Evolutionary conservation across 768 basidiomycete species (phyloP), one percentile per base, ranked within the genome.

Genomic region (Kwoniella botswanensis): DNA sequence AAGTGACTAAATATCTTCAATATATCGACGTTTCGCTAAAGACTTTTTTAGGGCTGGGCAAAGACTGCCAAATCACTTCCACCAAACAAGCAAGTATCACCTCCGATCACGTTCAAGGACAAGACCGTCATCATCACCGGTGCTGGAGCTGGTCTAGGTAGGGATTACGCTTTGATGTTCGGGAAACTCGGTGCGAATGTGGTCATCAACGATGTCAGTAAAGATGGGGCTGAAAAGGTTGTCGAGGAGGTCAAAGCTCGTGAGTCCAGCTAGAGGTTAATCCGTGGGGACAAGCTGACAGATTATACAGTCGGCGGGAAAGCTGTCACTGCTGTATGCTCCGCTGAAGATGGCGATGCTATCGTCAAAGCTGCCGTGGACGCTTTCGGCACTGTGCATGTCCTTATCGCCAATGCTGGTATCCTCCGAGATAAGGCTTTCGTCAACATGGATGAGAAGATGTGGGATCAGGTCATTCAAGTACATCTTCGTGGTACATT

Each of bases 61-160:
- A 87, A 92, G 76, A 76, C 86, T 58, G 88, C 92, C n/a, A 86
- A 87, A 70, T 86, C 85, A 42, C 84, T 91, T 26, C 75, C 91
- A 2, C 74, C 89, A 0, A 97, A 96, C 80, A 72, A 85, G 26
- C 93, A 93, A 80, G 86, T 88, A 12, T 87, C 88, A 0, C 87
- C 91, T 0, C 86, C 87, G 55, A 89, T 98, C 67, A 88, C 90
- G 9, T 98, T 91, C 81, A 91, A 93, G 70, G 91, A 90, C 17
- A 91, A 98, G 86, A 96, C 94, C 12, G 92, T 92, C 70, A 90
- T 99, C 76, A 88, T 98, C 75, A 98, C 97, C 2, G 97, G 96
- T 50, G 93, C 94, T 7, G 96, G 96, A 53, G 93, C 92, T 29
- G 97, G 96, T 63, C 89, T 99, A 41, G 97, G 97, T 18, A 90